Evolutionary conservation across 2,329 filamentous ascomycete species (phyloP), one percentile per base, ranked within the genome.

Genomic region (Fusarium hainanense): DNA sequence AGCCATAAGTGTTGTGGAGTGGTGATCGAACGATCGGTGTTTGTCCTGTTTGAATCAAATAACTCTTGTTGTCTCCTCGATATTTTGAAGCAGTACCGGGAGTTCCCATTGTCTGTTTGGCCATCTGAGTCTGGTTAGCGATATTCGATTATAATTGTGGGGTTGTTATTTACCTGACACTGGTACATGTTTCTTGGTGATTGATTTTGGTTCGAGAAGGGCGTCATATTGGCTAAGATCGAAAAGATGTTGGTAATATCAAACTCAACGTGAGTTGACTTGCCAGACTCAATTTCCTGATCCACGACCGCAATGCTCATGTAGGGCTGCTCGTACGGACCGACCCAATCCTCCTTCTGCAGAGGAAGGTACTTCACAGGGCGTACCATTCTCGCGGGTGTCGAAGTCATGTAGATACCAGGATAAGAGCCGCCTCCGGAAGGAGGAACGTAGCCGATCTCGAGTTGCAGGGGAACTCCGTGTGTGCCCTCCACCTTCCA

Each of bases 151-250:
- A 21, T 21, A 21, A 21, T 21, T 21, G 21, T 4, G 21, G 21
- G 21, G 21, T 21, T 21, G 21, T 21, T 21, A 4, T 21, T 21
- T 21, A 21, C 21, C 21, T 21, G 96, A 83, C 94, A 98, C 79
- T 97, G 93, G 79, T 98, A 99, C 95, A 98, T 98, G 82, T 99
- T 99, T 87, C 96, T 88, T 3, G 96, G 96, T 16, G 94, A 98
- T 81, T 99, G 96, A 82, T 99, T 99, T 83, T 97, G 97, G 79
- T 99, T 93, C 48, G 95, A 98, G 82, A 99, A 99, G 6, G 96
- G 96, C 0, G 96, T 99, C 91, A 98, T 97, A 82, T 98, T 98
- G 75, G 96, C 96, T 54, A 99, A 87, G 70, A 99, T 98, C 10
- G 95, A 98, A 27, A 99, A 88, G 71, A 99, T 98, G 81, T 98